Evolutionary conservation across 306 rosid species (phyloP), one percentile per base, ranked within the genome.

Genomic region (Senna siamea): DNA sequence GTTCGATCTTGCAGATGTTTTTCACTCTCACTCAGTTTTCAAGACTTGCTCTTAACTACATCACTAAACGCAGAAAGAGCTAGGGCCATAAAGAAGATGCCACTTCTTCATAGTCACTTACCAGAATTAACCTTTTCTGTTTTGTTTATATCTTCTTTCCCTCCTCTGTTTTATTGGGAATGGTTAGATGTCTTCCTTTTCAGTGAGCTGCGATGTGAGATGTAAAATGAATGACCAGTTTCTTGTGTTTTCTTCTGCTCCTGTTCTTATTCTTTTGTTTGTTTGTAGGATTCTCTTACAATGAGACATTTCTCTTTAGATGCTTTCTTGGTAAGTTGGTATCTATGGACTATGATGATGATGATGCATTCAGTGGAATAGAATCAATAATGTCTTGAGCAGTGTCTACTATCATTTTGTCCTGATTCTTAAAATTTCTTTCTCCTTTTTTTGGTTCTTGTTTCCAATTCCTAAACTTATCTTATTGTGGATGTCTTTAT

Each of bases 1-100:
- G 92, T 81, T 70, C 89, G 46, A 40, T 89, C 15, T 73, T 88
- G 81, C 85, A 82, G 68, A 81, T 87, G 78, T 80, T 86, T 79
- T 79, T 93, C 76, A 78, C 92, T 2, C 34, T 90, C 61, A 44
- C 87, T 61, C 59, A 56, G 17, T 81, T 89, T 68, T 89, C 89
- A 55, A 78, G 83, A 75, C 32, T 89, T 69, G 93, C 88, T 32
- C 76, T 86, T 61, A 85, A 83, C 63, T 87, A 69, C 65, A 26
- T 89, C 58, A 72, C 62, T 50, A 66, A 51, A 20, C 76, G 85
- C 78, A 77, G 79, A 72, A 46, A 79, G 78, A 75, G 80, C 66
- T 66, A 87, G 79, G 73, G 62, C 58, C 28, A 47, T 26, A 26
- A 35, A 78, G n/a, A 41, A 63, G 10, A 58, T 15, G 46, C 34